A percentile compares a stretch with the other conserved stretches of the same genome.
Conservation (phyloP, 805 yeast species). For the Vanderwaltozyma polyspora region DNA sequence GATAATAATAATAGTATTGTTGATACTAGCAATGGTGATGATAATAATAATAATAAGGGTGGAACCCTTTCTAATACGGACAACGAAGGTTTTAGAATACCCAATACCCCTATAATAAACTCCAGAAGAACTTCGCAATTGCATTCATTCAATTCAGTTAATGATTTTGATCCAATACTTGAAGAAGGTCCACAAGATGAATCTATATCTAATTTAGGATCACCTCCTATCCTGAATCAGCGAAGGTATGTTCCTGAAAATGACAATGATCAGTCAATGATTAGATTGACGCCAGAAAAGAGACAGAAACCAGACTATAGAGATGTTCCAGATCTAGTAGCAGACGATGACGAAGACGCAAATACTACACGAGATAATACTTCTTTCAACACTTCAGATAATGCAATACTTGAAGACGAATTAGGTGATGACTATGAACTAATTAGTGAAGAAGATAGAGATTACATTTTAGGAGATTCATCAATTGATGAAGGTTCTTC, state of each 20-base stretch:
- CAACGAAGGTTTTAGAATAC: constrained; percentile 1
- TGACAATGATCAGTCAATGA: constrained; percentile 6
- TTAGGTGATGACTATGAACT: constrained; percentile 12
- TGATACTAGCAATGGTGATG: neutral
- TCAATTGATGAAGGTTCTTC: constrained; percentile 3
- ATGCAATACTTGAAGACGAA: constrained; percentile 23
- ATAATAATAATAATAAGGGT: too few relatives aligned
- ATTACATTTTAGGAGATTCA: constrained; percentile 21
- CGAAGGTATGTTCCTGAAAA: constrained; percentile 3
- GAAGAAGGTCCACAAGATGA: neutral
- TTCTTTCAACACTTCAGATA: constrained; percentile 25
- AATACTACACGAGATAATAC: constrained; percentile 16
- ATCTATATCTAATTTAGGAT: neutral
- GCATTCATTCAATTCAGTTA: neutral
- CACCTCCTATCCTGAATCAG: neutral
- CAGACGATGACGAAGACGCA: constrained; percentile 50
- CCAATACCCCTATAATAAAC: constrained; percentile 1
- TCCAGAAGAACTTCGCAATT: constrained; percentile 4
- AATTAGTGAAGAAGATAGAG: constrained; percentile 25
- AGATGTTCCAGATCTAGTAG: constrained; percentile 62
- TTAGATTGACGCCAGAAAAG: constrained; percentile 13
- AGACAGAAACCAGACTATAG: constrained; percentile 28
- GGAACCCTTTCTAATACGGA: neutral
- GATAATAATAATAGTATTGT: neutral
- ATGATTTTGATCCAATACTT: constrained; percentile 3